Evolutionary conservation across 352 stramenopile species (phyloP), one percentile per base, ranked within the genome.

Genomic region (Globisporangium acanthophoron): DNA sequence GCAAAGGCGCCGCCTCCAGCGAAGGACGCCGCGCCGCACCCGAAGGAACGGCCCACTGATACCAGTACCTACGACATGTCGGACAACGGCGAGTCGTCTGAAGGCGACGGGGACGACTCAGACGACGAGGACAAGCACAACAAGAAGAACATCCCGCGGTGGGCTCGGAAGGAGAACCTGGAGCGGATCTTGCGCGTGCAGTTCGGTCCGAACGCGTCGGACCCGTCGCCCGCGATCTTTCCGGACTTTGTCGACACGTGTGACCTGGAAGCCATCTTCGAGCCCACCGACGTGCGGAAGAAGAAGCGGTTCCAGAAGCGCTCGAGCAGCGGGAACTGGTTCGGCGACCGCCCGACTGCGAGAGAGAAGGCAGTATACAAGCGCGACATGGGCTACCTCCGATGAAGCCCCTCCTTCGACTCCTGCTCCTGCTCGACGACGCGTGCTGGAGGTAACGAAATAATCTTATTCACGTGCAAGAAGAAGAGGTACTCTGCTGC

Each of bases 291-390:
- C 47, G 59, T 76, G 9, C 64, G 65, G 2, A 92, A 92, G 61
- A 91, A 92, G 65, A 90, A 88, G 58, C 77, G 76, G 31, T 95
- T 93, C 50, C 62, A 72, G 33, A 73, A 80, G 41, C 74, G 85
- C n/a, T 90, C 80, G 55, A 95, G 85, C 64, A 92, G 80, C 31
- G 85, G 83, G 12, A 93, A 95, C 68, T 95, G 85, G 85, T 71
- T 93, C 29, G 79, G 76, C 8, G 85, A 95, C 67, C 74, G 76
- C 16, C 81, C 83, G 11, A 93, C 83, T 8, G 80, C 81, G 27
- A 73, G 80, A 11, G 85, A 94, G 59, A 85, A 78, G 68, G 79
- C 85, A 6, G 64, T 89, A 39, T 94, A 94, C 68, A 87, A 88
- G 57, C 78, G 70, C 45, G 85, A 91, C 21, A 94, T 94, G 85